phyloP scores from a whole-genome alignment of 768 basidiomycete genomes.

The Hericium rajendrae region DNA sequence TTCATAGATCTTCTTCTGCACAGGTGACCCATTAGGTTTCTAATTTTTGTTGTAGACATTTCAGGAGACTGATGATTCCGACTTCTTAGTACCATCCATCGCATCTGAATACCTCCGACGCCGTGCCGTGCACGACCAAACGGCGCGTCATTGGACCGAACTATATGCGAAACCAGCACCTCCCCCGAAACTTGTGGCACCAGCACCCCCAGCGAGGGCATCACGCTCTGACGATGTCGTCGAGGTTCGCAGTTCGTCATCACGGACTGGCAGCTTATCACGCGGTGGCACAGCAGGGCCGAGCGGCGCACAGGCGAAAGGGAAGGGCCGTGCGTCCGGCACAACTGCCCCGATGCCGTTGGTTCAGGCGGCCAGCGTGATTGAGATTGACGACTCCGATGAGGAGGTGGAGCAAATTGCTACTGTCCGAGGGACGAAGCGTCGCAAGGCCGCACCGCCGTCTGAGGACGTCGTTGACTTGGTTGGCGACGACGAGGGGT shows the following conservation, averaged over 20 bases:
- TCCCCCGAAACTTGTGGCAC: slow-evolving; percentile 1
- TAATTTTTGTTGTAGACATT: not conserved
- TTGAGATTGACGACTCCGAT: slow-evolving; percentile 7
- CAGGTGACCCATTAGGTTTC: slow-evolving; percentile 14
- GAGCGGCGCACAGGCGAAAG: slow-evolving; percentile 3
- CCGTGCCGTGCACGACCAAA: slow-evolving; percentile 29
- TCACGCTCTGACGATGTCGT: not conserved
- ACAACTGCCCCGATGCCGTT: not conserved
- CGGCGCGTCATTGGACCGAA: slow-evolving; percentile 30
- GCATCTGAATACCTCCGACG: slow-evolving; percentile 22
- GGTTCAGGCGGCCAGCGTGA: not conserved
- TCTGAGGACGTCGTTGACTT: slow-evolving; percentile 7
- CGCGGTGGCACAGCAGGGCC: not conserved
- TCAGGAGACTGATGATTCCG: not conserved
- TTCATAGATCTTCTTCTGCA: not conserved
- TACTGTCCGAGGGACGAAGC: slow-evolving; percentile 10
- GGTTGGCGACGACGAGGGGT: slow-evolving; percentile 6
- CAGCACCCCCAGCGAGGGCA: not conserved
- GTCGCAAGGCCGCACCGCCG: slow-evolving; percentile 1
- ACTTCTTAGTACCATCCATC: slow-evolving; percentile 20
- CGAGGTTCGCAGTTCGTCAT: not conserved
- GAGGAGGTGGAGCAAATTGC: slow-evolving; percentile 6
- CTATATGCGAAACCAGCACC: slow-evolving; percentile 19
- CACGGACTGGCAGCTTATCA: not conserved
- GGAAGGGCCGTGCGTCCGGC: slow-evolving; percentile 9